Percentiles rank a stretch among this genome's conserved stretches.
phyloP scores from a whole-genome alignment of 2,329 filamentous ascomycete genomes.

The Dactylella cylindrospora region DNA sequence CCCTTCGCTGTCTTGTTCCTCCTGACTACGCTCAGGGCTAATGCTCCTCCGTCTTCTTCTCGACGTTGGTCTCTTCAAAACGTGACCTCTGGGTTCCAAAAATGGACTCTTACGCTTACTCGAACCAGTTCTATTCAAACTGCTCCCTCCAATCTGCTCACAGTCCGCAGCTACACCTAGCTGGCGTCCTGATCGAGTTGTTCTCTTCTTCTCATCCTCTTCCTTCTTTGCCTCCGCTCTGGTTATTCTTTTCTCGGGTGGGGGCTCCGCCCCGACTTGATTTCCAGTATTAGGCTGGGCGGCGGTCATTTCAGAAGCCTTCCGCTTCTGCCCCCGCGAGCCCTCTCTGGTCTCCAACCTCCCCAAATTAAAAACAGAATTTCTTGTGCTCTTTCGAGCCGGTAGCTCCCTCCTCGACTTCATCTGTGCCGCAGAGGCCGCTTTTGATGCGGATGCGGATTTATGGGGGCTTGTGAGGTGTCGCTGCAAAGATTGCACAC shows the following conservation, averaged over 20 bases:
- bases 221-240: slow-evolving; percentile 27
- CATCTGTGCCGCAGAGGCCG: slow-evolving; percentile 3
- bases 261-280: slow-evolving; percentile 21
- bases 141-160: slow-evolving; percentile 6
- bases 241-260: slow-evolving; percentile 37
- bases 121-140: background rate
- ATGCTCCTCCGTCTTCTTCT: slow-evolving; percentile 18
- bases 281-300: slow-evolving; percentile 8
- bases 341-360: background rate
- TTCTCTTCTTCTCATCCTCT: slow-evolving; percentile 3
- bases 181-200: slow-evolving; percentile 12
- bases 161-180: slow-evolving; percentile 11
- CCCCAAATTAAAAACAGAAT: too few relatives aligned
- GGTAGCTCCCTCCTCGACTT: slow-evolving; percentile 8
- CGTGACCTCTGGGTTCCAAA: slow-evolving; percentile 4
- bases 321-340: slow-evolving; percentile 36
- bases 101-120: slow-evolving; percentile 28
- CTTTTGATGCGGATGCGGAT: background rate
- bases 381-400: background rate
- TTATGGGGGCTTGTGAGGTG: background rate
- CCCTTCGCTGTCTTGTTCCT: background rate
- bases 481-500: slow-evolving; percentile 1
- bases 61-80: slow-evolving; percentile 22
- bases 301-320: slow-evolving; percentile 33
- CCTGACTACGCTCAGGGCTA: slow-evolving; percentile 11